These are phyloP conservation scores for Stephanodiscus minutulus DNA, from an alignment of 108 stramenopile species.

Conservation along the genomic window DNA sequence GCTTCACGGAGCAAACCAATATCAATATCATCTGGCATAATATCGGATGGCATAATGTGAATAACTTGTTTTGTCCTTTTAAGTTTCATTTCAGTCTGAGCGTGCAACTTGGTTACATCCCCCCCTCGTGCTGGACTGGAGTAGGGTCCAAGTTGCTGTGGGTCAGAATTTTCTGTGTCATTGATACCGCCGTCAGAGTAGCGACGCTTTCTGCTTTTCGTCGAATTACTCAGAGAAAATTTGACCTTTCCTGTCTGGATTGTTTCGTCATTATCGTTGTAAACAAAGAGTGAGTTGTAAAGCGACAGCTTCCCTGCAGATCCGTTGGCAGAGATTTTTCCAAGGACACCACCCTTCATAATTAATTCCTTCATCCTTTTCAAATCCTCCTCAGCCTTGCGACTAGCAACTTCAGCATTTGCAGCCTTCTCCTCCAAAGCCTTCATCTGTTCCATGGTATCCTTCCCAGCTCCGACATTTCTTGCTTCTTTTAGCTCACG, in stretches of 20 bases:
- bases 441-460: conserved; percentile 41
- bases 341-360: conserved; percentile 69
- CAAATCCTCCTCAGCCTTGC: conserved; percentile 74
- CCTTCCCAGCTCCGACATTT: conserved; percentile 33
- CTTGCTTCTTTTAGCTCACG: conserved; percentile 56
- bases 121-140: conserved; percentile 32
- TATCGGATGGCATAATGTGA: conserved; percentile 14
- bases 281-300: conserved; percentile 35
- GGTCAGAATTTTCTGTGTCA: conserved; percentile 18
- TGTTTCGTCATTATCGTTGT: conserved; percentile 38
- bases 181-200: conserved; percentile 49
- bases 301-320: conserved; percentile 14
- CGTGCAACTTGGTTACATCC: conserved; percentile 24
- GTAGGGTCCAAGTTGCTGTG: conserved; percentile 8
- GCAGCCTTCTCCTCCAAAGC: conserved; percentile 61
- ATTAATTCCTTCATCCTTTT: conserved; percentile 75
- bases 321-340: conserved; percentile 10
- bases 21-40: conserved; percentile 28
- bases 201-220: conserved; percentile 34
- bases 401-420: conserved; percentile 62
- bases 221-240: conserved; percentile 7
- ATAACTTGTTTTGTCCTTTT: conserved; percentile 27
- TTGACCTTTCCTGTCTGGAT: conserved; percentile 17
- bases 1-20: conserved; percentile 44
- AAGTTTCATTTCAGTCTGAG: conserved; percentile 46